These are phyloP conservation scores for Margaritispora aquatica DNA, from an alignment of 495 filamentous ascomycete species.

Conservation along the genomic window DNA sequence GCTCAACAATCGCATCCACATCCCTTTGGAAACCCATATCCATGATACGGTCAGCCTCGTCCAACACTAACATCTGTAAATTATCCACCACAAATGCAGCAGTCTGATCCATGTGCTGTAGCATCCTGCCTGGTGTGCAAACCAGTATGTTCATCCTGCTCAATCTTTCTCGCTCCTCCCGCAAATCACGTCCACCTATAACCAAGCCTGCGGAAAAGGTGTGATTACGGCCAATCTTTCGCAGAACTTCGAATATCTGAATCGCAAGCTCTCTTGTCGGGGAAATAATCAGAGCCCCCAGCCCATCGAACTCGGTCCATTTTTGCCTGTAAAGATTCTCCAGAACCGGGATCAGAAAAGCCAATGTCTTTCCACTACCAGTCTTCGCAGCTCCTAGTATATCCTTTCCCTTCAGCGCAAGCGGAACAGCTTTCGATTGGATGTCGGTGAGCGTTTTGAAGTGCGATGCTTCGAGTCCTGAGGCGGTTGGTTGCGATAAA, in stretches of 20 bases:
- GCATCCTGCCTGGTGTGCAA: slow-evolving; percentile 88
- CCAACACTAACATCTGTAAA: slow-evolving; percentile 86
- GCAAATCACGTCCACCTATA: slow-evolving; percentile 88
- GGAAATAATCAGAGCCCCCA: slow-evolving; percentile 88
- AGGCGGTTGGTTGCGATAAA: slow-evolving; percentile 74
- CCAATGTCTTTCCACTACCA: slow-evolving; percentile 91
- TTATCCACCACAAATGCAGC: slow-evolving; percentile 85
- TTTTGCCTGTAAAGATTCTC: slow-evolving; percentile 88
- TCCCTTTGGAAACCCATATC: slow-evolving; percentile 95
- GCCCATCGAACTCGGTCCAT: slow-evolving; percentile 87
- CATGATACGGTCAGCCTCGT: slow-evolving; percentile 94
- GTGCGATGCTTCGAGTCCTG: slow-evolving; percentile 77
- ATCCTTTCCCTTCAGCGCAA: slow-evolving; percentile 80
- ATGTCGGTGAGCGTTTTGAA: slow-evolving; percentile 90
- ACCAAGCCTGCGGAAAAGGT: slow-evolving; percentile 88
- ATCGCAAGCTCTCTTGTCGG: slow-evolving; percentile 93
- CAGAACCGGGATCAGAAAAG: slow-evolving; percentile 86
- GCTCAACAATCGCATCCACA: slow-evolving; percentile 89
- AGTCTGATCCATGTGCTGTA: slow-evolving; percentile 95
- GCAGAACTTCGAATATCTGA: slow-evolving; percentile 93
- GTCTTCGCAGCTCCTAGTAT: slow-evolving; percentile 96
- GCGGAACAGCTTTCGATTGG: slow-evolving; percentile 77
- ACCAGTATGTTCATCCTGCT: slow-evolving; percentile 97
- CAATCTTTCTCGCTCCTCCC: slow-evolving; percentile 81
- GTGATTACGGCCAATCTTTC: slow-evolving; percentile 85